Percentiles rank a stretch among this genome's conserved stretches.
Conservation (phyloP, 1,139 yeast species). For the Yamadazyma friedrichii region DNA sequence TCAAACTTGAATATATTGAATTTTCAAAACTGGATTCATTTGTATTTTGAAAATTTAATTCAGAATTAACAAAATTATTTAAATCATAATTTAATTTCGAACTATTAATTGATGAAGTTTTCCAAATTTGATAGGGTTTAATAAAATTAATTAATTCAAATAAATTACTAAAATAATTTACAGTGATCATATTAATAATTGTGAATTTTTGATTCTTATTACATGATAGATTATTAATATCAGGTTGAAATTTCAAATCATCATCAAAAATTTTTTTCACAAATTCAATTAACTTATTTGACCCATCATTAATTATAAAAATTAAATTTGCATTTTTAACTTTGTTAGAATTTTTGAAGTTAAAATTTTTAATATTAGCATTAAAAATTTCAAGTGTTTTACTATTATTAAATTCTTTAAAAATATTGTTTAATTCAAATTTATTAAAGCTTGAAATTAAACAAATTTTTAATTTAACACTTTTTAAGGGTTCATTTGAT, state of each 20-base stretch:
- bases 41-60: constrained; percentile 12
- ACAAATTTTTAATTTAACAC: constrained; percentile 5
- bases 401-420: constrained; percentile 14
- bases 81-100: constrained; percentile 21
- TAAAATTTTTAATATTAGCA: constrained; percentile 20
- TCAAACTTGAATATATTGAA: constrained; percentile 26
- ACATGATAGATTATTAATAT: constrained; percentile 2
- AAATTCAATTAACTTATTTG: constrained; percentile 27
- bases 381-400: constrained; percentile 8
- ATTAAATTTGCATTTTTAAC: constrained; percentile 27
- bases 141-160: constrained; percentile 35
- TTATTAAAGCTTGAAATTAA: constrained; percentile 2
- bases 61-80: constrained; percentile 28
- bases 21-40: background rate
- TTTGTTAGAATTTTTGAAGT: constrained; percentile 10
- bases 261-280: constrained; percentile 15
- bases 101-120: constrained; percentile 33
- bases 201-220: constrained; percentile 28
- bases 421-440: constrained; percentile 23
- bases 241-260: background rate
- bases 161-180: constrained; percentile 40
- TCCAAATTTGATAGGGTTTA: constrained; percentile 43
- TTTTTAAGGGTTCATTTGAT: background rate
- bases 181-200: constrained; percentile 41
- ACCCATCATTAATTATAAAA: constrained; percentile 44